These are phyloP conservation scores for Komagataella kurtzmanii DNA, from an alignment of 805 yeast species.

Conservation along the genomic window DNA sequence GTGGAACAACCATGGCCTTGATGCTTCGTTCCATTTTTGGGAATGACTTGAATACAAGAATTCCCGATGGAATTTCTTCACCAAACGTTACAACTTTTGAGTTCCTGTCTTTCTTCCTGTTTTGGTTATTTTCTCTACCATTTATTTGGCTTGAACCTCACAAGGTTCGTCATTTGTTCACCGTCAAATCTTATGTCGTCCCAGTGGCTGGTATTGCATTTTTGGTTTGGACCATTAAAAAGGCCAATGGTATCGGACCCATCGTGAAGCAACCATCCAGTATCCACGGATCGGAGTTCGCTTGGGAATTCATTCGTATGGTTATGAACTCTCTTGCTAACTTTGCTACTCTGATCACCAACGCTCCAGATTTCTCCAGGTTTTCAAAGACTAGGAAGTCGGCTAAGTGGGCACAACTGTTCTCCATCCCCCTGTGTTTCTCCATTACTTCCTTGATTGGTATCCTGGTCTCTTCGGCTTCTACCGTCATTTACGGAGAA, in stretches of 20 bases:
- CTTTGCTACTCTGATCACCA: constrained; percentile 78
- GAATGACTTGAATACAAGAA: constrained; percentile 41
- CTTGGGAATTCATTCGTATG: constrained; percentile 74
- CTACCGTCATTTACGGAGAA: constrained; percentile 49
- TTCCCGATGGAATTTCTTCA: constrained; percentile 51
- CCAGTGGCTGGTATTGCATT: constrained; percentile 80
- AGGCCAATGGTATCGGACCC: constrained; percentile 71
- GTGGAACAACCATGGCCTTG: constrained; percentile 69
- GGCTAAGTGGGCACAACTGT: constrained; percentile 40
- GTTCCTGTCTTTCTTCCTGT: constrained; percentile 66
- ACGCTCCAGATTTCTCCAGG: constrained; percentile 84
- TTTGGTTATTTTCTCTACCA: constrained; percentile 72
- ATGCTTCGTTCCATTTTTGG: constrained; percentile 74
- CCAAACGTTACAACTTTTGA: constrained; percentile 55
- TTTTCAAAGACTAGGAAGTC: constrained; percentile 48
- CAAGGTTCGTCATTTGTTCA: constrained; percentile 68
- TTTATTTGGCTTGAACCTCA: constrained; percentile 77
- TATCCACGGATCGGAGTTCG: constrained; percentile 47
- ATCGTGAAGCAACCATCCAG: constrained; percentile 42
- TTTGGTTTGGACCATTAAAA: constrained; percentile 70
- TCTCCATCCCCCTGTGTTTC: constrained; percentile 67
- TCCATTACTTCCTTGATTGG: constrained; percentile 78
- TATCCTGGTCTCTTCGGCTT: constrained; percentile 71
- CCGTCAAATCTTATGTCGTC: constrained; percentile 64
- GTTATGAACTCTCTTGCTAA: constrained; percentile 75